Evolutionary conservation across 768 basidiomycete genomes (phyloP).

Genomic region (Tricholoma bakamatsutake): DNA sequence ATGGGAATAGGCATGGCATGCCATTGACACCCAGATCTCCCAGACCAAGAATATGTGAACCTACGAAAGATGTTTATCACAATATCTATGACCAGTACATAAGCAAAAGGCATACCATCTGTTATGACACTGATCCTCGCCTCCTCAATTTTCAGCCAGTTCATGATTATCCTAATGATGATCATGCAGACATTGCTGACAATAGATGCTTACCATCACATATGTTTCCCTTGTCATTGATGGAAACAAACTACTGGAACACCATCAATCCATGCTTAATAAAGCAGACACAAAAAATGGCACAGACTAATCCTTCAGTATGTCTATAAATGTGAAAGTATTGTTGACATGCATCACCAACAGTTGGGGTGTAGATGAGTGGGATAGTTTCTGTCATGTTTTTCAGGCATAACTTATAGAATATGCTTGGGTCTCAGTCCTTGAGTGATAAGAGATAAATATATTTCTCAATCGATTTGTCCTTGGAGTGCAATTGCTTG

Average conservation of each 20-base stretch:
- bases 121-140: slow-evolving; percentile 92
- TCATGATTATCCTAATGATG: slow-evolving; percentile 30
- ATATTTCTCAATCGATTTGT: slow-evolving; percentile 74
- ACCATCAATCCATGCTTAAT: slow-evolving; percentile 11
- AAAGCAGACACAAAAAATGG: slow-evolving; percentile 1
- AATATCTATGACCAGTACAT: neutral
- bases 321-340: slow-evolving; percentile 74
- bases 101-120: slow-evolving; percentile 50
- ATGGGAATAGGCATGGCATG: slow-evolving; percentile 89
- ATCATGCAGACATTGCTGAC: neutral
- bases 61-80: slow-evolving; percentile 31
- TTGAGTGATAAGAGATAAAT: slow-evolving; percentile 78
- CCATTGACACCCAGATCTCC: slow-evolving; percentile 82
- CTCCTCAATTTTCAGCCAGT: slow-evolving; percentile 67
- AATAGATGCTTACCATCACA: slow-evolving; percentile 31
- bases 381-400: slow-evolving; percentile 71
- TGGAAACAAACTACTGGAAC: slow-evolving; percentile 57
- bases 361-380: slow-evolving; percentile 88
- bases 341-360: slow-evolving; percentile 86
- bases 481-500: slow-evolving; percentile 69
- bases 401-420: slow-evolving; percentile 69
- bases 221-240: slow-evolving; percentile 81
- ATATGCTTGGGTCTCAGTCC: slow-evolving; percentile 63
- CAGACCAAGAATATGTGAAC: slow-evolving; percentile 84
- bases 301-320: slow-evolving; percentile 64